Conservation (phyloP, 176 grass and related monocot species). For the Neostapfia colusana region DNA sequence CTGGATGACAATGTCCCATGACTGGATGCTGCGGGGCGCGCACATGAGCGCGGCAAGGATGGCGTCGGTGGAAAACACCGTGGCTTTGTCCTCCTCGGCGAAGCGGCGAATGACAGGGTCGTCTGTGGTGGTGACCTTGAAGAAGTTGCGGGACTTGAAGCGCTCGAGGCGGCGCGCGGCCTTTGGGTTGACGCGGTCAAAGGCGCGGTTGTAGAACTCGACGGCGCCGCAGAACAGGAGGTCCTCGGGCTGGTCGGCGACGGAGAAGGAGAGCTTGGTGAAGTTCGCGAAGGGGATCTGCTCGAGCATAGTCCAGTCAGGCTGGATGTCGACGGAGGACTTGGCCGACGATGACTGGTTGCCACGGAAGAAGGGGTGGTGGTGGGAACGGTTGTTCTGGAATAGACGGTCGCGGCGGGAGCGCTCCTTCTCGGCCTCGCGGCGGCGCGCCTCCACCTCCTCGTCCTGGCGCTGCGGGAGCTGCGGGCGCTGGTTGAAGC, state of each 20-base stretch:
- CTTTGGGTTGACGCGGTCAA: conserved; percentile 81
- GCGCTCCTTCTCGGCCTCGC: conserved; percentile 77
- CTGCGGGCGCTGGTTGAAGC: conserved; percentile 65
- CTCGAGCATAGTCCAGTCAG: conserved; percentile 82
- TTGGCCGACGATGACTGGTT: conserved; percentile 49
- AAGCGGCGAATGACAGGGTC: conserved; percentile 84
- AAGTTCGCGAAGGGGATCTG: conserved; percentile 93
- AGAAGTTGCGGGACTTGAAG: conserved; percentile 76
- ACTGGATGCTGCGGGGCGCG: conserved; percentile 64
- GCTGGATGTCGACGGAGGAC: conserved; percentile 84
- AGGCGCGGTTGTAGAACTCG: conserved; percentile 67
- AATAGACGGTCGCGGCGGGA: conserved; percentile 70
- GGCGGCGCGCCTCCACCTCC: conserved; percentile 79
- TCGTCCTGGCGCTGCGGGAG: conserved; percentile 86
- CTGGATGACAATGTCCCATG: conserved; percentile 84
- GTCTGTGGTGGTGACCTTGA: conserved; percentile 80
- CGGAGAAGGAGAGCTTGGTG: conserved; percentile 81
- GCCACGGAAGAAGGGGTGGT: conserved; percentile 18
- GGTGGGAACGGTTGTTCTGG: conserved; percentile 53
- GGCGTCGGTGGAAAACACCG: conserved; percentile 71
- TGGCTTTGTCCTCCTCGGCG: conserved; percentile 75
- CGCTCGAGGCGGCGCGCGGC: conserved; percentile 68
- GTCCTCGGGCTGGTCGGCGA: conserved; percentile 74
- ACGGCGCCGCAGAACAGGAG: conserved; percentile 69
- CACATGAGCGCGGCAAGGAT: conserved; percentile 80